Percentiles rank a stretch among this genome's conserved stretches.
phyloP scores from a whole-genome alignment of 176 grass and related monocot genomes.

The Sorghum bicolor region DNA sequence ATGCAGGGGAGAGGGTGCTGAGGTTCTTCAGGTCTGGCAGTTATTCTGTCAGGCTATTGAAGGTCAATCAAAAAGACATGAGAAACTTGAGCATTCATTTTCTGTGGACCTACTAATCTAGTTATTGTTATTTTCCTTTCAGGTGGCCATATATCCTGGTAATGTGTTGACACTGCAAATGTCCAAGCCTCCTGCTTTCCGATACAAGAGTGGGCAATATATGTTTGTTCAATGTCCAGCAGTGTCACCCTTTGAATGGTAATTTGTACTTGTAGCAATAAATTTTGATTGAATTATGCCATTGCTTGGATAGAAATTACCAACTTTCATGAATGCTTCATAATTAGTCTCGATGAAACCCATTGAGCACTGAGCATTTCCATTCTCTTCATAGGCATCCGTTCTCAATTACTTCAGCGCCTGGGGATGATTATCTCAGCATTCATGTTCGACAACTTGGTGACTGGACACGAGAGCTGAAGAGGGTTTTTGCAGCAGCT shows the following conservation, averaged over 20 bases:
- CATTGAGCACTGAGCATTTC: constrained; percentile 11
- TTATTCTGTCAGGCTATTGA: constrained; percentile 84
- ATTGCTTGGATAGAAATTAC: not conserved
- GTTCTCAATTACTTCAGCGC: constrained; percentile 97
- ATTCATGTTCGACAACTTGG: constrained; percentile 96
- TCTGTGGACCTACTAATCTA: constrained; percentile 25
- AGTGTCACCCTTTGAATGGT: constrained; percentile 98
- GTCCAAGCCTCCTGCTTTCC: constrained; percentile 80
- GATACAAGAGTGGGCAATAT: constrained; percentile 97
- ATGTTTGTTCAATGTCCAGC: constrained; percentile 99
- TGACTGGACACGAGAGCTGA: constrained; percentile 95
- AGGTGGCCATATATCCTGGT: constrained; percentile 98
- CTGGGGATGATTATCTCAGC: constrained; percentile 87
- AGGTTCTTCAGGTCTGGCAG: constrained; percentile 88
- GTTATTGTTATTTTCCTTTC: constrained; percentile 8
- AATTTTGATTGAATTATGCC: not conserved
- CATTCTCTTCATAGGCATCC: constrained; percentile 71
- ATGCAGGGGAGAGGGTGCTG: constrained; percentile 80
- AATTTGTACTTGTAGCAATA: constrained; percentile 5
- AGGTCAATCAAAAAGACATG: constrained; percentile 47
- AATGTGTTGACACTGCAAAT: constrained; percentile 95
- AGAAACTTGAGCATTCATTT: constrained; percentile 22
- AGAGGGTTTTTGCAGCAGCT: constrained; percentile 79
- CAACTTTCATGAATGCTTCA: constrained; percentile 7
- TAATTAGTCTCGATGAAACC: not conserved